A percentile compares a stretch with the other conserved stretches of the same genome.
phyloP scores from a whole-genome alignment of 2,329 filamentous ascomycete genomes.

The Zasmidium cellare region DNA sequence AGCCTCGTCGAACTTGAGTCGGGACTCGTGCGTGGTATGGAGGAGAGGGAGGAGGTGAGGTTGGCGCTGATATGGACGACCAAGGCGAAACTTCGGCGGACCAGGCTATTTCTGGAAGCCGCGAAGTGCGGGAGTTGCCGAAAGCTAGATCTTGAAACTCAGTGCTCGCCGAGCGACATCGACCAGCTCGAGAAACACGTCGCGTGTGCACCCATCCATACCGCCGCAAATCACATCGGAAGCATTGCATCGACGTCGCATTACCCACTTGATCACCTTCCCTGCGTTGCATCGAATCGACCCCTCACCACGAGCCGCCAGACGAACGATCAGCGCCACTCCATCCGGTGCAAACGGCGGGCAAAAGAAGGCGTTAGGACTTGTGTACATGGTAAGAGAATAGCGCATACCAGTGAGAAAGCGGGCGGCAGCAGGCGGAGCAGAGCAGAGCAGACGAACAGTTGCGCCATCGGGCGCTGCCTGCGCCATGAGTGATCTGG shows the following conservation, averaged over 20 bases:
- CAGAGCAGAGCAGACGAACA: background rate
- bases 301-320: background rate
- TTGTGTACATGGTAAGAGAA: background rate
- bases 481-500: conserved; percentile 79
- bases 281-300: background rate
- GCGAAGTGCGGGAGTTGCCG: background rate
- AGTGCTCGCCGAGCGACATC: background rate
- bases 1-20: too few species aligned
- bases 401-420: background rate
- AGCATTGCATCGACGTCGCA: background rate
- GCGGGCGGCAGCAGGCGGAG: background rate
- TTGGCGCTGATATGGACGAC: background rate
- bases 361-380: background rate
- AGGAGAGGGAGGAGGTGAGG: background rate
- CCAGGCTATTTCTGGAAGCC: background rate
- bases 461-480: conserved; percentile 22
- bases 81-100: too few species aligned
- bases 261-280: background rate
- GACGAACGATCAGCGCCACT: background rate
- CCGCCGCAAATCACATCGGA: background rate
- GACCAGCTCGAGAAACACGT: background rate
- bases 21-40: too few species aligned
- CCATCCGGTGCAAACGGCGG: background rate
- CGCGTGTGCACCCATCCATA: background rate
- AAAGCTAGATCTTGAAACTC: background rate